Base-by-base conservation (phyloP, 2,329 filamentous ascomycete genomes). In the Podosphaera xanthii region DNA sequence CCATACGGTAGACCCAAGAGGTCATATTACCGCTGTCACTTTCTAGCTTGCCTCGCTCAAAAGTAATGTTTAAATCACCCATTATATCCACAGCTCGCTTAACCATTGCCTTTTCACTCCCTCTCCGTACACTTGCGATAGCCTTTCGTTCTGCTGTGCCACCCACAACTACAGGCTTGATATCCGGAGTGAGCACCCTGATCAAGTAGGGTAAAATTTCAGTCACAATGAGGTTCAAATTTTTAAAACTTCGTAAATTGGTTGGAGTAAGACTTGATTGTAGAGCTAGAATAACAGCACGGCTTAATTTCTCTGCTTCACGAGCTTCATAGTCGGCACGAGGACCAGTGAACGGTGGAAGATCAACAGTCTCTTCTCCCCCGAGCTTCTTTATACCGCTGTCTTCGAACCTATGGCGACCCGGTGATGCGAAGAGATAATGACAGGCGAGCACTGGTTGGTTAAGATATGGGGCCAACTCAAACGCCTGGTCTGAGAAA, bases 401-500 rank as follows among this genome's bases (percentile, higher is more conserved):
- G 69, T 74, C 72, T 30, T 70, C 72, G 56, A 70, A 67, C 14
- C 10, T 4, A 54, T 66, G 63, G 71, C 67, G 65, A 75, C 75
- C 59, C 76, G 76, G 80, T 0, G 86, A 84, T 2, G 90, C 87
- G 67, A 98, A 98, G 10, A 98, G 77, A 67, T 87, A 77, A 69
- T 98, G 94, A 67, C 94, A 96, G 2, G 87, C 92, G 1, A 97
- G 78, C 14, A 92, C 79, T 0, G 91, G 84, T 64, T 92, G 86
- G 66, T 83, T 87, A 56, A 97, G 78, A 69, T 98, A 98, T 0
- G 87, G 83, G 0, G 79, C 80, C 14, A 98, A 74, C 70, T 98
- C 92, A 86, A 92, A 98, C 59, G 94, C 90, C 69, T 96, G 91
- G 61, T 80, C 83, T n/a, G 81, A 74, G 68, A 83, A 94, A 1